Base-by-base conservation (phyloP, 148 eudicot genomes). In the Drosera capensis region DNA sequence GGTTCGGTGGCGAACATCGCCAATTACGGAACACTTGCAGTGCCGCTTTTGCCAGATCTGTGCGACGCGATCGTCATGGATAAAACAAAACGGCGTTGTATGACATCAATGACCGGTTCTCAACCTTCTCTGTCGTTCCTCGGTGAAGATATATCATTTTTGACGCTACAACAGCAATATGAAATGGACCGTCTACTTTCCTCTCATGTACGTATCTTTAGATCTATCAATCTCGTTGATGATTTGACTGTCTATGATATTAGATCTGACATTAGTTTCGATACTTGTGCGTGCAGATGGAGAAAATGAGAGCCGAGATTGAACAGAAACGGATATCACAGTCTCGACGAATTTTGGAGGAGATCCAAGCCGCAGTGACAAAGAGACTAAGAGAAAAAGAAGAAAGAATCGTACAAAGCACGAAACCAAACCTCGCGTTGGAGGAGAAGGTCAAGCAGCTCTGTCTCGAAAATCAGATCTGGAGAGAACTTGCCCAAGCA, bases 401-500 rank as follows among this genome's bases (percentile, higher is more conserved):
- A 7, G 78, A 68, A 15, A 74, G 81, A 46, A 65, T 81, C 12
- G 55, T 57, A 1, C 68, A 65, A 26, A 71, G 72, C 2, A 74
- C 68, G 1, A 75, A 69, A 47, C 25, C 81, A 6, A 86, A 86
- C 37, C 64, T 45, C 46, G 81, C 72, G 12, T 48, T 86, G 17
- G 83, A 78, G 42, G 86, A 81, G 8, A 59, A 62, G 16, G 71
- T 75, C 14, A 80, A 73, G 55, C 68, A 80, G 0, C 60, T 86
- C 3, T 72, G 45, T 17, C 17, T 75, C 11, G 95, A 86, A 35
- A 81, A 78, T 39, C 95, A 81, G 40, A 62, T 86, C 14, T 86
- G 93, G 95, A 46, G 81, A 48, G 86, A 86, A 23, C 45, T 86
- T 48, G 95, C 95, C 2, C 93, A 81, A 20, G 40, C 86, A 1